Conservation (phyloP, 495 filamentous ascomycete species). For the Penicillium psychrofluorescens region DNA sequence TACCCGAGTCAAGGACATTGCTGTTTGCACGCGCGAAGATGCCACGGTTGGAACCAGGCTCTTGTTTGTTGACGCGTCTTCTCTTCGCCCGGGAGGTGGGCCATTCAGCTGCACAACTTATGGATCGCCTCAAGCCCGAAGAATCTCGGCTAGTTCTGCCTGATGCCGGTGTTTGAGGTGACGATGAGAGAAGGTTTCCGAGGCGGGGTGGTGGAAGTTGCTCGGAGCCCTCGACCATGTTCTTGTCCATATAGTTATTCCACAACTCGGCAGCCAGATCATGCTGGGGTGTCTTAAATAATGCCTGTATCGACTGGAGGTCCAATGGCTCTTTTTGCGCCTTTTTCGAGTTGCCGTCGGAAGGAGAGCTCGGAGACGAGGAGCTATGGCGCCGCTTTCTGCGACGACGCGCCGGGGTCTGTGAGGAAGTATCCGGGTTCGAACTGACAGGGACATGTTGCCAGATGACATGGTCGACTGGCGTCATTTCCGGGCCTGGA, state of each 20-base stretch:
- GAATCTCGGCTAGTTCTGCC: conserved; percentile 36
- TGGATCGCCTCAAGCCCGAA: conserved; percentile 53
- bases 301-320: conserved; percentile 45
- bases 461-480: conserved; percentile 72
- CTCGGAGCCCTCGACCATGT: conserved; percentile 28
- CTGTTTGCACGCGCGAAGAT: conserved; percentile 44
- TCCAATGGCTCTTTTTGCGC: conserved; percentile 36
- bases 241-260: conserved; percentile 63
- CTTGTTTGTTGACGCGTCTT: conserved; percentile 27
- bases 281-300: conserved; percentile 64
- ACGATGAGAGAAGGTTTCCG: conserved; percentile 64
- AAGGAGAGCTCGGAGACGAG: conserved; percentile 69
- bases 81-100: conserved; percentile 51
- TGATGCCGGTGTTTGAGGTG: conserved; percentile 52
- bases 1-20: conserved; percentile 41
- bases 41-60: conserved; percentile 24
- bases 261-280: conserved; percentile 84
- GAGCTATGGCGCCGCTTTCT: conserved; percentile 75
- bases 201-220: conserved; percentile 43
- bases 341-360: conserved; percentile 38
- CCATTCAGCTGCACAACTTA: conserved; percentile 66
- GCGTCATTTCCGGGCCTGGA: conserved; percentile 43
- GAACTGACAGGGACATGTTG: conserved; percentile 47
- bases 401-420: conserved; percentile 44
- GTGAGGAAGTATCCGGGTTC: conserved; percentile 28